These are phyloP conservation scores for Graphium sp. DNA, from an alignment of 2,329 filamentous ascomycete genomes.

Conservation along the genomic window DNA sequence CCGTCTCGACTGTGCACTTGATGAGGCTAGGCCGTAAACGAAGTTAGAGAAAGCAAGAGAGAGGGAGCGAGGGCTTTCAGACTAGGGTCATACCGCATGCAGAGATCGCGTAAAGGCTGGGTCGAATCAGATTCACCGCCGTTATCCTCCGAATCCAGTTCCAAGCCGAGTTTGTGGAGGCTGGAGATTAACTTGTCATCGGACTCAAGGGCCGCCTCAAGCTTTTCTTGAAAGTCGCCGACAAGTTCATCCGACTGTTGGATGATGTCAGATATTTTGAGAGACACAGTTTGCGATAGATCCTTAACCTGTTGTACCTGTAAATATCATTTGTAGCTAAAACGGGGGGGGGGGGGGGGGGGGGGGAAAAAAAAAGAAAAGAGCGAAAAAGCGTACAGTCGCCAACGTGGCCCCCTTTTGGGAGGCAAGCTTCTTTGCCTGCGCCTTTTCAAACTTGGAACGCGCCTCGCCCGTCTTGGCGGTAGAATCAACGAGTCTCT, in stretches of 20 bases:
- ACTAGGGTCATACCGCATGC: constrained; percentile 30
- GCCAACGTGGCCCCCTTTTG: neutral
- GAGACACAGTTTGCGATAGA: constrained; percentile 26
- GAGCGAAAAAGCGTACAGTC: constrained; percentile 15
- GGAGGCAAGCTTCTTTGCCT: constrained; percentile 15
- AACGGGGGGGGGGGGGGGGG: too few relatives aligned
- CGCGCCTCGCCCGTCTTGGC: constrained; percentile 16
- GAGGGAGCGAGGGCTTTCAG: too few relatives aligned
- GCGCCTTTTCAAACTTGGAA: constrained; percentile 15
- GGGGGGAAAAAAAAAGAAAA: neutral
- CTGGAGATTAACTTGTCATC: constrained; percentile 51
- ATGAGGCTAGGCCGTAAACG: constrained; percentile 32
- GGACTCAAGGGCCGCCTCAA: constrained; percentile 32
- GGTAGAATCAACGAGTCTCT: constrained; percentile 29
- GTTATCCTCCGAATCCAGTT: constrained; percentile 36
- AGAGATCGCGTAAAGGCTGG: constrained; percentile 44
- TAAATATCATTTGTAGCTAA: neutral
- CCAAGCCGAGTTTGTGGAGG: constrained; percentile 47
- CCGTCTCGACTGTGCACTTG: constrained; percentile 36
- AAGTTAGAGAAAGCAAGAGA: too few relatives aligned
- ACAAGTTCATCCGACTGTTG: constrained; percentile 29
- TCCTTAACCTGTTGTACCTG: constrained; percentile 23
- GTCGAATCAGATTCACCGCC: too few relatives aligned
- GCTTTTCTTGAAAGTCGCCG: constrained; percentile 25
- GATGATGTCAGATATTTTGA: constrained; percentile 28